These are phyloP conservation scores for Ascochyta lentis DNA, from an alignment of 2,329 filamentous ascomycete genomes.

Conservation along the genomic window DNA sequence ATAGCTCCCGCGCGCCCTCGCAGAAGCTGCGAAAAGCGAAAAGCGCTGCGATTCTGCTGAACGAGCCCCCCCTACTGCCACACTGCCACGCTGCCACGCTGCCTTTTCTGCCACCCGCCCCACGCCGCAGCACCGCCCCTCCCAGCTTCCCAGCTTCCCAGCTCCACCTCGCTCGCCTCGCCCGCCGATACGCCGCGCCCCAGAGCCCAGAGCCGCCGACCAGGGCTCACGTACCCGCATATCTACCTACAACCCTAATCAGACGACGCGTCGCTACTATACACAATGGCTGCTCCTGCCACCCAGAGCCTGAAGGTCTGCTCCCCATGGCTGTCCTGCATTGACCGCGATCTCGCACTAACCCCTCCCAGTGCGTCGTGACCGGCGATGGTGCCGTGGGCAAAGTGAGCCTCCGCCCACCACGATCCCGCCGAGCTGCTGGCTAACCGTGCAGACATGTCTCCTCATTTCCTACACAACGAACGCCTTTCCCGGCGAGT, in stretches of 20 bases:
- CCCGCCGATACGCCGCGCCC: constrained; percentile 26
- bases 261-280: constrained; percentile 28
- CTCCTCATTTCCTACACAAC: constrained; percentile 99
- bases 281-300: constrained; percentile 75
- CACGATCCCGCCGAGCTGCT: constrained; percentile 17
- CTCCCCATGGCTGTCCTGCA: not conserved
- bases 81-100: not conserved
- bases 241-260: constrained; percentile 32
- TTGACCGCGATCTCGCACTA: not conserved
- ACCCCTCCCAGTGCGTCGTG: constrained; percentile 67
- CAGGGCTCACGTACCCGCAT: constrained; percentile 26
- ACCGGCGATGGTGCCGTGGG: constrained; percentile 99
- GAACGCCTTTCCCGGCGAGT: constrained; percentile 99
- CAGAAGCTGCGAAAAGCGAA: constrained; percentile 24
- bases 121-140: constrained; percentile 4
- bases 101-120: constrained; percentile 11
- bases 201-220: constrained; percentile 24
- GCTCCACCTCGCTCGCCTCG: constrained; percentile 5
- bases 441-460: constrained; percentile 75
- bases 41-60: constrained; percentile 2
- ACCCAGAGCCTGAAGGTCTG: constrained; percentile 90
- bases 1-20: constrained; percentile 32
- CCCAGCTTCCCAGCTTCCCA: not conserved
- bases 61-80: not conserved
- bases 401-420: constrained; percentile 70